A percentile compares a stretch with the other conserved stretches of the same genome.
These are phyloP conservation scores for Plantago major DNA, from an alignment of 257 asterid species.

Conservation along the genomic window DNA sequence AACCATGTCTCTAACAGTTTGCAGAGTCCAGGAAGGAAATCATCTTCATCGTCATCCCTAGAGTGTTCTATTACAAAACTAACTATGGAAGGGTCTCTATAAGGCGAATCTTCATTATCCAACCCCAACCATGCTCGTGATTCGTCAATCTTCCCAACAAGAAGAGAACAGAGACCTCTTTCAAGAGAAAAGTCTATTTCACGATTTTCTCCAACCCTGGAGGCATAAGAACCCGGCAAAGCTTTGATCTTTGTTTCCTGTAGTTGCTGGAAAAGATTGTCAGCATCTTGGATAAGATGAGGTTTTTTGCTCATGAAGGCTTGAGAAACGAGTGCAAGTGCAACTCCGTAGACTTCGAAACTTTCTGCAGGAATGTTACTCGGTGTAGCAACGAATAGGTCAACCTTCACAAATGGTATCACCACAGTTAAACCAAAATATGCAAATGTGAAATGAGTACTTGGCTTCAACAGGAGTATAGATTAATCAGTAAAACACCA, in stretches of 20 bases:
- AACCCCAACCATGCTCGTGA: constrained; percentile 93
- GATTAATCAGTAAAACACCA: neutral
- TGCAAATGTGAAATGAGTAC: constrained; percentile 5
- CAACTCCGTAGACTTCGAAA: constrained; percentile 96
- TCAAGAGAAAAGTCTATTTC: constrained; percentile 90
- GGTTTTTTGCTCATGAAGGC: constrained; percentile 90
- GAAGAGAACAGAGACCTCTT: constrained; percentile 97
- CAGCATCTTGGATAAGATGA: constrained; percentile 88
- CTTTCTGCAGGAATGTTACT: constrained; percentile 96
- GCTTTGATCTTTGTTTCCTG: constrained; percentile 77
- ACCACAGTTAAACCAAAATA: constrained; percentile 3
- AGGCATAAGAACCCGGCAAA: constrained; percentile 41
- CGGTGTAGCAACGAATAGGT: constrained; percentile 90
- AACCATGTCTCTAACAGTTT: constrained; percentile 93
- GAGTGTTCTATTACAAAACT: constrained; percentile 81
- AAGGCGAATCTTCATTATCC: constrained; percentile 68
- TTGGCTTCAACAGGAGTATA: constrained; percentile 4
- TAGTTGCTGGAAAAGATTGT: constrained; percentile 93
- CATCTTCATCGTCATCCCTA: constrained; percentile 63
- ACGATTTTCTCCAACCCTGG: constrained; percentile 50
- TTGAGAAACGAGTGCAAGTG: constrained; percentile 93
- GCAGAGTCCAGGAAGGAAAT: constrained; percentile 90
- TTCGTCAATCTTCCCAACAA: constrained; percentile 88
- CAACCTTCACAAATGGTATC: constrained; percentile 48
- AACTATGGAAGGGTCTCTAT: constrained; percentile 78